These are phyloP conservation scores for Angophora floribunda DNA, from an alignment of 345 rosid genomes.

Conservation along the genomic window DNA sequence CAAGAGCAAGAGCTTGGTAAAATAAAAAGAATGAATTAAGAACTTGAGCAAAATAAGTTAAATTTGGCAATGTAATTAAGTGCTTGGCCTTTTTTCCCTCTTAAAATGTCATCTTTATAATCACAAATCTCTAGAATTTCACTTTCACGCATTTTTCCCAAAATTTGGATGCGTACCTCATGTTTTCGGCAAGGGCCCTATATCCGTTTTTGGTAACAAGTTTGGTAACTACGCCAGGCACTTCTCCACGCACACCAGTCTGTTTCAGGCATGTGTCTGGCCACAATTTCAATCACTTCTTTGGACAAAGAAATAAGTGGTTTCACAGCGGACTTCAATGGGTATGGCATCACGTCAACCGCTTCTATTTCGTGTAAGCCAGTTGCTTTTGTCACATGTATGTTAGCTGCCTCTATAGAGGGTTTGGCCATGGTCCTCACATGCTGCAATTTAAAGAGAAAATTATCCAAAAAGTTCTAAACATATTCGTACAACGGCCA, in stretches of 20 bases:
- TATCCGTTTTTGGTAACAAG: neutral
- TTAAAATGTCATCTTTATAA: neutral
- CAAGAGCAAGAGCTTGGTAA: neutral
- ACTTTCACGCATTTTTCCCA: neutral
- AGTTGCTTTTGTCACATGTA: neutral
- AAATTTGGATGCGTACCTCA: neutral
- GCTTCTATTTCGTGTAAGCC: neutral
- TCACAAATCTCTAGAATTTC: neutral
- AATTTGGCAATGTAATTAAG: neutral
- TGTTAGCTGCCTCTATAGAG: neutral
- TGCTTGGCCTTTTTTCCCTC: neutral
- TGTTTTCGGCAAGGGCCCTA: neutral
- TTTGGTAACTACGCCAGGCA: neutral
- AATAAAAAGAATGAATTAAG: neutral
- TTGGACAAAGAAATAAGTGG: neutral
- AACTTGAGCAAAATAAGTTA: neutral
- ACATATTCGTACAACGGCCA: accelerated
- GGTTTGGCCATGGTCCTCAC: neutral
- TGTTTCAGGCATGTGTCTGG: neutral
- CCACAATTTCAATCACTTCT: neutral
- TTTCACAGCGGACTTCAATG: neutral
- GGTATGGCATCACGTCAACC: neutral
- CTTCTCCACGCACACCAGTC: neutral
- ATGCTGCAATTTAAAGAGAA: neutral
- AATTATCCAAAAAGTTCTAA: accelerated